Conservation (phyloP, 2,329 filamentous ascomycete species). For the Fusarium haematococcum region DNA sequence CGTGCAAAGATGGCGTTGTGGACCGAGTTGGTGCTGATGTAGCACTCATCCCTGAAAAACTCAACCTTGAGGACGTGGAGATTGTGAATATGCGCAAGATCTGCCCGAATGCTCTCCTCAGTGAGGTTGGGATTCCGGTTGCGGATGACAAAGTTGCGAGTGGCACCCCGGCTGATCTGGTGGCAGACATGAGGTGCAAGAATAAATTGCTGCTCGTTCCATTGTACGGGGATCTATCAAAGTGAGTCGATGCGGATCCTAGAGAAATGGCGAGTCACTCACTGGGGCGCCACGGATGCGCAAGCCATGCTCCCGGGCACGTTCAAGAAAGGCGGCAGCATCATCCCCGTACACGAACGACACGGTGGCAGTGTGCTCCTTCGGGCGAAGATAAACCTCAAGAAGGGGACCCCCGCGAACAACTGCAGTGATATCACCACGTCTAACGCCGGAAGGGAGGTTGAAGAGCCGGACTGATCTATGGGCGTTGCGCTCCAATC, state of each 20-base stretch:
- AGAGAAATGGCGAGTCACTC: conserved; percentile 42
- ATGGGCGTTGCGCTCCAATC: conserved; percentile 52
- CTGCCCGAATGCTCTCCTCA: conserved; percentile 73
- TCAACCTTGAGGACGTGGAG: conserved; percentile 75
- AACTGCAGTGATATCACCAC: conserved; percentile 72
- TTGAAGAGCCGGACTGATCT: conserved; percentile 74
- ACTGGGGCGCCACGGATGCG: conserved; percentile 78
- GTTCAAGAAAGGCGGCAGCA: conserved; percentile 73
- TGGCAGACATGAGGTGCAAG: conserved; percentile 71
- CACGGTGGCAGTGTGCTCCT: conserved; percentile 72
- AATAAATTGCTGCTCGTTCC: conserved; percentile 78
- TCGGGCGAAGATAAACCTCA: conserved; percentile 71
- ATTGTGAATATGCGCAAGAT: conserved; percentile 87
- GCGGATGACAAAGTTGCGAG: conserved; percentile 79
- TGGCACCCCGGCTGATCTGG: conserved; percentile 75
- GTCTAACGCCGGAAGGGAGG: conserved; percentile 71
- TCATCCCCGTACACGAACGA: conserved; percentile 76
- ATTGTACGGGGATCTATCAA: conserved; percentile 72
- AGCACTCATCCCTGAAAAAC: conserved; percentile 69
- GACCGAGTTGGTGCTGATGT: conserved; percentile 82
- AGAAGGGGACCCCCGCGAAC: conserved; percentile 78
- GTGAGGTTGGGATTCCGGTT: conserved; percentile 69
- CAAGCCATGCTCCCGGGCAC: conserved; percentile 73
- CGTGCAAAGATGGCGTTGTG: conserved; percentile 80
- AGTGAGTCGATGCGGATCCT: not conserved